Base-by-base conservation (phyloP, 2,329 filamentous ascomycete species). In the Paracamarosporium sp. region DNA sequence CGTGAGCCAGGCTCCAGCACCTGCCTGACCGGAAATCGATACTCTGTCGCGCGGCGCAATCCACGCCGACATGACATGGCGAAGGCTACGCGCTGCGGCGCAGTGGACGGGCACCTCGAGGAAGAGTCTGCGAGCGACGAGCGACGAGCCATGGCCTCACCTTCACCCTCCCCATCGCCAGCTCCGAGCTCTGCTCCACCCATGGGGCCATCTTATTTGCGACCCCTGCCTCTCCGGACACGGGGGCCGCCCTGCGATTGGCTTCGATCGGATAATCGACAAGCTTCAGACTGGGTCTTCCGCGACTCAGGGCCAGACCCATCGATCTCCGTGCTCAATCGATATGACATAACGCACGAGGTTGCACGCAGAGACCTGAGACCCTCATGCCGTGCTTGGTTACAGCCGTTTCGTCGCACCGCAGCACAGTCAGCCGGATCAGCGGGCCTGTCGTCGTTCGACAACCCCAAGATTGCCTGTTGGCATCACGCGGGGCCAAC, bases 391-490 rank as follows among this genome's bases (percentile, higher is more conserved):
- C 17, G 44, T 47, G 44, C 28, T 33, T 33, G 17, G 44, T 47
- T n/a, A 33, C 44, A 47, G 28, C 44, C 44, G 28, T 31, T 17
- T 27, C 20, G 46, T 36, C 45, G 45, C 45, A 30, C 33, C 47
- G 33, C 33, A 50, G 12, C 47, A 50, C 22, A 27, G 47, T 40
- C 47, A 50, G 47, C 47, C 47, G 47, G 47, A 50, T 11, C 24
- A 20, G 1, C 47, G 47, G 47, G 22, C 47, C 47, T 50, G 33
- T 22, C 12, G 13, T 38, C 24, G 13, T 3, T 25, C 30, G 13
- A 28, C 11, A 17, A 1, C 27, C 6, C 22, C 35, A 20, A 51
- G 27, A 5, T 31, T 30, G 35, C n/a, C 7, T 17, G 36, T 24
- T 51, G 48, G 35, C n/a, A 41, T 5, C 11, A 41, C 11, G 33